Conservation (phyloP, 2,329 filamentous ascomycete species). For the Ascochyta clinopodiicola region DNA sequence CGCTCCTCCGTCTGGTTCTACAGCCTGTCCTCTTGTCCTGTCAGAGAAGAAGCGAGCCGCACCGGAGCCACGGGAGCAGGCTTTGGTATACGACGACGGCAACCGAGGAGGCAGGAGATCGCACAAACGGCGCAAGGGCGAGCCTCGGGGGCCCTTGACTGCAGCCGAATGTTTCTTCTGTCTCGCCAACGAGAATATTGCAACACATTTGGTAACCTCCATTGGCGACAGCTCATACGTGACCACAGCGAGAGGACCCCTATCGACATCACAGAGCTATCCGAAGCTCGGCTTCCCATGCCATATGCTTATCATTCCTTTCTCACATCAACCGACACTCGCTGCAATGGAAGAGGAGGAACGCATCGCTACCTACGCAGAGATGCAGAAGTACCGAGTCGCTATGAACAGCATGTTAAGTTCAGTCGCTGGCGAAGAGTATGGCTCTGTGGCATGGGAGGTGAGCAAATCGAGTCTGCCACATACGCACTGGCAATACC, state of each 20-base stretch:
- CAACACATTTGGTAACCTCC: conserved; percentile 86
- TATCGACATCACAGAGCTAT: conserved; percentile 76
- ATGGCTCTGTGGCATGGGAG: conserved; percentile 91
- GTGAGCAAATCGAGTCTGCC: conserved; percentile 82
- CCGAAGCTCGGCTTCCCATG: conserved; percentile 76
- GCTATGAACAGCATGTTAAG: conserved; percentile 80
- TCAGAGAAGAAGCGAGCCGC: conserved; percentile 65
- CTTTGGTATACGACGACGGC: conserved; percentile 47
- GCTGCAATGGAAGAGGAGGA: conserved; percentile 68
- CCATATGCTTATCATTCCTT: conserved; percentile 90
- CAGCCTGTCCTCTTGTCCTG: conserved; percentile 73
- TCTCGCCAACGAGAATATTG: conserved; percentile 82
- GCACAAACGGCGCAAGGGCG: conserved; percentile 49
- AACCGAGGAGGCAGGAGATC: conserved; percentile 45
- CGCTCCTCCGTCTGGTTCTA: conserved; percentile 72
- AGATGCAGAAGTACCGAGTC: conserved; percentile 83
- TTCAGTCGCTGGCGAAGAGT: conserved; percentile 57
- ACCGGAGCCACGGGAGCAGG: conserved; percentile 41
- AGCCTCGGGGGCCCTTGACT: conserved; percentile 43
- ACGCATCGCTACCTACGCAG: conserved; percentile 67
- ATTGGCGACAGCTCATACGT: conserved; percentile 89
- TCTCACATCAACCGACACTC: conserved; percentile 81
- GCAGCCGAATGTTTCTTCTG: conserved; percentile 94
- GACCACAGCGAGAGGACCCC: conserved; percentile 88
- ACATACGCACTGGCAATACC: conserved; percentile 92